Evolutionary conservation across 352 stramenopile species (phyloP).

Genomic region (Aphanomyces cochlioides): DNA sequence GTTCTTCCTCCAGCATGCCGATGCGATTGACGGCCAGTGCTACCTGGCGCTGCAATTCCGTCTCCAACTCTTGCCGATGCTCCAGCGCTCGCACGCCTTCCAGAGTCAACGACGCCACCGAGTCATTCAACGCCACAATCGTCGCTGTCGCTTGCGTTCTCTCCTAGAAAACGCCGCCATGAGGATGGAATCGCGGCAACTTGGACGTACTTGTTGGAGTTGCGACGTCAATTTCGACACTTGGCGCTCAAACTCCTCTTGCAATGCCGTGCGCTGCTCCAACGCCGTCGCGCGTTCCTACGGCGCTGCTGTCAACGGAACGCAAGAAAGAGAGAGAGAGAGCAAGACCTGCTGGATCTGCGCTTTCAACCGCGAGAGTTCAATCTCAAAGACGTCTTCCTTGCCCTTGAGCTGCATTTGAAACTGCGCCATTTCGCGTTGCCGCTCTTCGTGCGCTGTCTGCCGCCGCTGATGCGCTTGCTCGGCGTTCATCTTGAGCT

Average conservation of each 20-base stretch:
- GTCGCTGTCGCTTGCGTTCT: not conserved
- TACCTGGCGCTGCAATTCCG: not conserved
- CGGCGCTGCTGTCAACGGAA: not conserved
- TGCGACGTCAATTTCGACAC: not conserved
- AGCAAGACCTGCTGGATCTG: not conserved
- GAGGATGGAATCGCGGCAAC: not conserved
- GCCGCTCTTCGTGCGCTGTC: constrained; percentile 9
- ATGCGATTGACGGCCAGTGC: not conserved
- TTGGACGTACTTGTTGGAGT: not conserved
- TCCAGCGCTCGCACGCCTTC: not conserved
- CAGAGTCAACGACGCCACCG: not conserved
- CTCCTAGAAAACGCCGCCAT: not conserved
- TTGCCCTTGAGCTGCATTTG: constrained; percentile 22
- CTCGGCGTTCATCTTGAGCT: constrained; percentile 31
- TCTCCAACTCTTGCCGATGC: not conserved
- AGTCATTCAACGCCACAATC: not conserved
- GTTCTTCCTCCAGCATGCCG: not conserved
- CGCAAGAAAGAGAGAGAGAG: too few relatives aligned
- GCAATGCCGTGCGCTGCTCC: not conserved
- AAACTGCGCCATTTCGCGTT: constrained; percentile 24
- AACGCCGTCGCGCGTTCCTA: constrained; percentile 6
- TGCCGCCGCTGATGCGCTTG: constrained; percentile 24
- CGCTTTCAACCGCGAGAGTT: constrained; percentile 1
- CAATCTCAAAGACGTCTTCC: constrained; percentile 16
- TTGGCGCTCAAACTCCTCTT: not conserved